Evolutionary conservation across 192 early-diverging fungal species (phyloP).

Genomic region (Radiomyces spectabilis): DNA sequence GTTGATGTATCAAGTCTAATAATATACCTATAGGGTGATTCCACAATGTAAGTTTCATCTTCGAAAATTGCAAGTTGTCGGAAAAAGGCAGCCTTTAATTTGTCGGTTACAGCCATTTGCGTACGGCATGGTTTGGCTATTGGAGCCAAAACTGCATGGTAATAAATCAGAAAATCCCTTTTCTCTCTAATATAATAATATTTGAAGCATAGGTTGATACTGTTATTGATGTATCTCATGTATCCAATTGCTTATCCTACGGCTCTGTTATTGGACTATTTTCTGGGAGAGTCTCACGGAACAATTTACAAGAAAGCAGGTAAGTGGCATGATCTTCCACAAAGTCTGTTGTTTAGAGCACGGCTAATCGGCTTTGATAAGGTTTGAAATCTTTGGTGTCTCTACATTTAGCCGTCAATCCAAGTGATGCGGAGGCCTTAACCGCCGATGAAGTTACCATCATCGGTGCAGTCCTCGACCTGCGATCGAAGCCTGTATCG

Average conservation of each 20-base stretch:
- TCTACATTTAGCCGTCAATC: constrained; percentile 56
- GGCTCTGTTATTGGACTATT: constrained; percentile 76
- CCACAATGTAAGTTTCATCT: constrained; percentile 50
- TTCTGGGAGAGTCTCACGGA: constrained; percentile 83
- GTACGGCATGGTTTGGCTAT: constrained; percentile 87
- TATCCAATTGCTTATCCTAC: constrained; percentile 82
- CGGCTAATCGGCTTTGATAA: constrained; percentile 1
- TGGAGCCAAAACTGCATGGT: constrained; percentile 79
- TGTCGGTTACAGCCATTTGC: constrained; percentile 58
- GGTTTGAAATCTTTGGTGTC: constrained; percentile 75
- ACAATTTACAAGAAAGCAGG: constrained; percentile 77
- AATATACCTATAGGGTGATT: constrained; percentile 50
- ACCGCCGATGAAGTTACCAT: constrained; percentile 76
- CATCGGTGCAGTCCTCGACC: constrained; percentile 68
- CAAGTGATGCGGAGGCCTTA: constrained; percentile 51
- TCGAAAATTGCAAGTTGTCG: neutral
- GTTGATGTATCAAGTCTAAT: neutral
- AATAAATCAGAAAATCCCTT: constrained; percentile 4
- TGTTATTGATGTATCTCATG: constrained; percentile 59
- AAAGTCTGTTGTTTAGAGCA: too few relatives aligned
- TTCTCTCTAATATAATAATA: neutral
- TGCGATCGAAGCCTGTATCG: constrained; percentile 61
- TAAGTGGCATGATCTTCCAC: constrained; percentile 1
- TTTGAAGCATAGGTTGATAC: constrained; percentile 48
- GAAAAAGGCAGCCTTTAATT: neutral